A percentile compares a stretch with the other conserved stretches of the same genome.
Evolutionary conservation across 768 basidiomycete genomes (phyloP).

Genomic region (Rhizopogon sp.): DNA sequence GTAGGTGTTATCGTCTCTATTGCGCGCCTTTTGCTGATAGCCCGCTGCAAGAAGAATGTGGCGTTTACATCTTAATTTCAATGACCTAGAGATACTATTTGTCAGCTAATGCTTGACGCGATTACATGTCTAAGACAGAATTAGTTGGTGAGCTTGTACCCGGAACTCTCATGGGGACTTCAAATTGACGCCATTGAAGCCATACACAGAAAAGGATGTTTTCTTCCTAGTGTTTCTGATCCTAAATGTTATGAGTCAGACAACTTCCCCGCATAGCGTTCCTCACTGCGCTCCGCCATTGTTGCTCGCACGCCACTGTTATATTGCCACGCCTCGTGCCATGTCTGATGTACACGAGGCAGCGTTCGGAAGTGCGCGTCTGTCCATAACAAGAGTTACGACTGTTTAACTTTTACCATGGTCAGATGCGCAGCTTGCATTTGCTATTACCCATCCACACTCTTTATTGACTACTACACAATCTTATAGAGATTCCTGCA

Average conservation of each 20-base stretch:
- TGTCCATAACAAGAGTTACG: too few species aligned
- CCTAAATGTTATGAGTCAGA: neutral
- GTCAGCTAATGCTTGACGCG: too few species aligned
- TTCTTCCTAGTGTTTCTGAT: neutral
- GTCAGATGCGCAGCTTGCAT: neutral
- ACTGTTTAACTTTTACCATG: too few species aligned
- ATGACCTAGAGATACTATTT: neutral
- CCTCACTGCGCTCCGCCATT: neutral
- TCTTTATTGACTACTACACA: neutral
- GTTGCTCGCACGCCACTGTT: neutral
- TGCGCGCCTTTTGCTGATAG: neutral
- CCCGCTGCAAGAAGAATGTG: neutral
- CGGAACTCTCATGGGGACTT: neutral
- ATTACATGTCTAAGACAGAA: neutral
- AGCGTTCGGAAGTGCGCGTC: too few species aligned
- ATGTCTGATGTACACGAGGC: constrained; percentile 1
- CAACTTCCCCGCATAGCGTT: neutral
- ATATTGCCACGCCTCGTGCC: constrained; percentile 10
- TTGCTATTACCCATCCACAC: neutral
- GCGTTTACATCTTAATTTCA: neutral
- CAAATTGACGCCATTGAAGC: neutral
- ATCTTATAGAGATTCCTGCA: neutral
- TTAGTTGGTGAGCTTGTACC: neutral
- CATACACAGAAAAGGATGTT: neutral
- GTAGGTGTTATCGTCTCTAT: neutral